A percentile compares a stretch with the other conserved stretches of the same genome.
Conservation (phyloP, 768 basidiomycete genomes). For the Leucocoprinus birnbaumii region DNA sequence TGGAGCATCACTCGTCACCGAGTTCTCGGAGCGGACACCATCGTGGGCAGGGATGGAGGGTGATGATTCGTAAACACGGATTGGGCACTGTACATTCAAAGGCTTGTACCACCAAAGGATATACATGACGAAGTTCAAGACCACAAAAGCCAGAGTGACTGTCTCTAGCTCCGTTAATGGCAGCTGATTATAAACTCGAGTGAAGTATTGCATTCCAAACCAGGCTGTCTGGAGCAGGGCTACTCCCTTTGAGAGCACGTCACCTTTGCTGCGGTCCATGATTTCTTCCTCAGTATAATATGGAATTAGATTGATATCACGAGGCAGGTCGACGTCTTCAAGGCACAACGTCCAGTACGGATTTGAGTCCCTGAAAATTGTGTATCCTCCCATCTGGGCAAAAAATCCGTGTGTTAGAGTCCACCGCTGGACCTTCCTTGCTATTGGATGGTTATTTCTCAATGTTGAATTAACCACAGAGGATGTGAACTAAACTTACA, state of each 20-base stretch:
- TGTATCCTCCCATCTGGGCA: conserved; percentile 10
- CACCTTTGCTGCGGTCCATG: conserved; percentile 28
- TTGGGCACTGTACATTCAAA: conserved; percentile 25
- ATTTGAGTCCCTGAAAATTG: conserved; percentile 1
- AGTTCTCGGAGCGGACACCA: neutral
- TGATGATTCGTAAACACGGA: conserved; percentile 5
- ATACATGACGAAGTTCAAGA: conserved; percentile 27
- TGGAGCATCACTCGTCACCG: neutral
- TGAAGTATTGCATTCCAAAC: conserved; percentile 30
- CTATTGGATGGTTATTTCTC: neutral
- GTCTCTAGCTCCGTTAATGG: conserved; percentile 32
- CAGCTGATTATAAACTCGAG: conserved; percentile 20
- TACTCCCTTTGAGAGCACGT: conserved; percentile 29
- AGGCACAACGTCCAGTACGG: conserved; percentile 10
- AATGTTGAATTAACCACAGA: neutral
- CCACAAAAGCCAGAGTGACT: conserved; percentile 29
- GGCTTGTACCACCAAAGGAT: conserved; percentile 39
- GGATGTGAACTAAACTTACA: neutral
- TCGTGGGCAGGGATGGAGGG: neutral
- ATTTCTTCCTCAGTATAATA: conserved; percentile 19
- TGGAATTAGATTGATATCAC: conserved; percentile 15
- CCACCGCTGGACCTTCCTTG: neutral
- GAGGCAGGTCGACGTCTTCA: conserved; percentile 12
- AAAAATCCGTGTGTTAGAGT: conserved; percentile 4
- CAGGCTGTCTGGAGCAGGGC: conserved; percentile 30